Conservation (phyloP, 106 monocot genomes). For the Phalaenopsis aphrodite region DNA sequence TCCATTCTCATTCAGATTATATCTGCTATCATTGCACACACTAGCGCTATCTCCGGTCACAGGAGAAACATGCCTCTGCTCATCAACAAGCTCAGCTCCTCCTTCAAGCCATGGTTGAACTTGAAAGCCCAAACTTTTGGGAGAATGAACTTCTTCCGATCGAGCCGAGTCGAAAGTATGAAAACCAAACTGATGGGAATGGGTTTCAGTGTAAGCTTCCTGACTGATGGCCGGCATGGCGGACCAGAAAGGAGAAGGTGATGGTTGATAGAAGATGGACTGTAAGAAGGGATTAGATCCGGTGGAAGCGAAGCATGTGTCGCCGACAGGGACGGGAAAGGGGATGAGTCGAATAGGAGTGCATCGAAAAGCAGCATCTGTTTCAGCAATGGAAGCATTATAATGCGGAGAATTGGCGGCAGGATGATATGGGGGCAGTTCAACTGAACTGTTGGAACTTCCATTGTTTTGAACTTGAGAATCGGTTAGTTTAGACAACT, state of each 20-base stretch:
- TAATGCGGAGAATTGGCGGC: not conserved
- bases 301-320: constrained; percentile 8
- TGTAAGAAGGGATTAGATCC: constrained; percentile 14
- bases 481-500: not conserved
- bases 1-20: constrained; percentile 9
- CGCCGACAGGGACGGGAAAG: constrained; percentile 25
- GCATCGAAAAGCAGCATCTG: constrained; percentile 21
- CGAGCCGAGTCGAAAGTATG: not conserved
- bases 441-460: not conserved
- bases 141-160: constrained; percentile 9
- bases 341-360: constrained; percentile 32
- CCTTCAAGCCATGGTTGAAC: not conserved
- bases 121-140: not conserved
- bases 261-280: constrained; percentile 21
- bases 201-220: not conserved
- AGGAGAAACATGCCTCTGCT: constrained; percentile 14
- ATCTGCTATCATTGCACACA: constrained; percentile 17
- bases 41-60: constrained; percentile 17
- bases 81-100: constrained; percentile 11
- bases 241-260: constrained; percentile 15
- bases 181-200: constrained; percentile 1
- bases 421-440: not conserved
- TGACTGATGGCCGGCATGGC: constrained; percentile 13
- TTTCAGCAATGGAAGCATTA: constrained; percentile 6
- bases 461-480: constrained; percentile 4